A percentile compares a stretch with the other conserved stretches of the same genome.
These are phyloP conservation scores for Aspergillus fumigatiaffinis DNA, from an alignment of 2,329 filamentous ascomycete species.

Conservation along the genomic window DNA sequence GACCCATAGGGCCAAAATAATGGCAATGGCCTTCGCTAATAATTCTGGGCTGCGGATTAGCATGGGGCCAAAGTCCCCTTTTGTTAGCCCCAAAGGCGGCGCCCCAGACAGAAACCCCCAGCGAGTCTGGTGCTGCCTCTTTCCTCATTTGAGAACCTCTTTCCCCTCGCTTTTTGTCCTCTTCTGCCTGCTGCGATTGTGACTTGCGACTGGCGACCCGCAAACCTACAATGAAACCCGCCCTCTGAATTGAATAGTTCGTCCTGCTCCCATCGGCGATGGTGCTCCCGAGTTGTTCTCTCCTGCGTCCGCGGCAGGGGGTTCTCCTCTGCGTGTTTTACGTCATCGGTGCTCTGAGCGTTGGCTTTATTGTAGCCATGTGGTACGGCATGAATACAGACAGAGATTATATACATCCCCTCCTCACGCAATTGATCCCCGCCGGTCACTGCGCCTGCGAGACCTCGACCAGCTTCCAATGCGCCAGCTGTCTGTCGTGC, in stretches of 20 bases:
- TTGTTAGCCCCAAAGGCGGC: not conserved
- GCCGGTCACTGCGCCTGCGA: slow-evolving; percentile 38
- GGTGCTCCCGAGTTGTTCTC: not conserved
- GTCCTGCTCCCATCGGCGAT: slow-evolving; percentile 14
- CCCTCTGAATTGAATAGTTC: not conserved
- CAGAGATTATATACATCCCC: slow-evolving; percentile 31
- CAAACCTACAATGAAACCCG: not conserved
- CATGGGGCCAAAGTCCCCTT: not conserved
- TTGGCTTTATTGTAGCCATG: not conserved
- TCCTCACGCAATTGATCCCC: slow-evolving; percentile 37
- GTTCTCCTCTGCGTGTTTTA: not conserved
- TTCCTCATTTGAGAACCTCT: not conserved
- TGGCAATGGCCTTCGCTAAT: not conserved
- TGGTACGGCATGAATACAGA: slow-evolving; percentile 32
- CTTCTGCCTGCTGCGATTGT: not conserved
- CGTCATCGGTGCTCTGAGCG: not conserved
- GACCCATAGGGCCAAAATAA: not conserved
- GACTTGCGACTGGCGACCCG: not conserved
- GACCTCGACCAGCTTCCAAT: slow-evolving; percentile 37
- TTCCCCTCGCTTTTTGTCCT: not conserved
- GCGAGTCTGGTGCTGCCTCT: not conserved
- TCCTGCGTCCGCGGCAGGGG: not conserved
- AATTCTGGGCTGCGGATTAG: not conserved
- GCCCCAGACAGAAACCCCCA: not conserved
- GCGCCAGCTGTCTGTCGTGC: slow-evolving; percentile 32